These are phyloP conservation scores for Umbellularia californica DNA, from an alignment of 164 flowering plant species.

Conservation along the genomic window DNA sequence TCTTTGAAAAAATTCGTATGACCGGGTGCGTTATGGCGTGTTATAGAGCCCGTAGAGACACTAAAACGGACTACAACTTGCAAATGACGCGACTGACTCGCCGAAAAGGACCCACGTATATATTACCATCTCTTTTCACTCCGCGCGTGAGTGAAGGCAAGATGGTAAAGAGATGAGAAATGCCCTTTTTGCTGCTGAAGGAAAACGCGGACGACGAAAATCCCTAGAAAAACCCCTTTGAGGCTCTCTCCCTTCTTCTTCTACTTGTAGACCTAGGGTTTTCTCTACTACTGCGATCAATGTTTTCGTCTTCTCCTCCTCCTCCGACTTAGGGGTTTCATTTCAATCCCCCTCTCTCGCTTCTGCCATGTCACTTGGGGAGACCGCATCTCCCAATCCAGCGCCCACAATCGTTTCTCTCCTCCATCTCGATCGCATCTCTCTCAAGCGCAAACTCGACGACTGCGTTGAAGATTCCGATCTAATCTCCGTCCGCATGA, in stretches of 20 bases:
- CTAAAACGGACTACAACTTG: too few relatives aligned
- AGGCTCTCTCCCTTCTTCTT: neutral
- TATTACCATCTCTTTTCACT: too few relatives aligned
- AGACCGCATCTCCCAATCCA: neutral
- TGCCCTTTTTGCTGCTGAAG: neutral
- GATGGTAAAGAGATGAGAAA: too few relatives aligned
- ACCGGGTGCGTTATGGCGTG: too few relatives aligned
- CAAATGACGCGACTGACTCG: too few relatives aligned
- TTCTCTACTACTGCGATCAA: neutral
- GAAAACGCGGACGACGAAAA: neutral
- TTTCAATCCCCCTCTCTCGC: neutral
- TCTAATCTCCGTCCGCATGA: conserved; percentile 7
- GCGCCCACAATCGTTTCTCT: conserved; percentile 3
- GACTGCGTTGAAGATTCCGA: conserved; percentile 2
- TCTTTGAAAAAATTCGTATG: too few relatives aligned
- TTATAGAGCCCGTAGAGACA: too few relatives aligned
- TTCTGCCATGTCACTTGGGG: conserved; percentile 10
- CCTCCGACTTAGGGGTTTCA: neutral
- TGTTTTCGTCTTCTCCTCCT: neutral
- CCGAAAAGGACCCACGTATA: too few relatives aligned
- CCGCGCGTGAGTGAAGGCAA: too few relatives aligned
- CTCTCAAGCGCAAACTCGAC: conserved; percentile 9
- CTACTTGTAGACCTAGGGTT: neutral
- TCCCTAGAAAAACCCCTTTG: neutral
- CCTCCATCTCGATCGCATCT: conserved; percentile 4